A percentile compares a stretch with the other conserved stretches of the same genome.
These are phyloP conservation scores for Claviceps cyperi DNA, from an alignment of 2,329 filamentous ascomycete genomes.

Conservation along the genomic window DNA sequence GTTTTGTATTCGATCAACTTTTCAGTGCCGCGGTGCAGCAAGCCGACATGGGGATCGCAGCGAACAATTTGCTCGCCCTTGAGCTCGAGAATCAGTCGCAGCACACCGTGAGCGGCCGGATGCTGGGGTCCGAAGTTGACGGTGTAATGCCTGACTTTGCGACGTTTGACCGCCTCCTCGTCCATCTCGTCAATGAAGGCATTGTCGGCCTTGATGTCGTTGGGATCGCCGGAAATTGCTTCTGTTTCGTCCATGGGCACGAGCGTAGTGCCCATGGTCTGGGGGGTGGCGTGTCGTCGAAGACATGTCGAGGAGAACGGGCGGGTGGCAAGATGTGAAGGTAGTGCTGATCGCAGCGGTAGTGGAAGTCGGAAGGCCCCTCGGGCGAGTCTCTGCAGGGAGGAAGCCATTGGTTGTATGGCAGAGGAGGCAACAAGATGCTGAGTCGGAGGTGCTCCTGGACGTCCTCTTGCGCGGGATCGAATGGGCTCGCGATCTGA, in stretches of 20 bases:
- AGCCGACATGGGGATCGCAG: conserved; percentile 88
- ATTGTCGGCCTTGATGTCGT: conserved; percentile 29
- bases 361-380: conserved; percentile 54
- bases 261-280: conserved; percentile 40
- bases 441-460: conserved; percentile 16
- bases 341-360: conserved; percentile 33
- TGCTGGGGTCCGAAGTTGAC: conserved; percentile 99
- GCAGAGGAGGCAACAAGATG: conserved; percentile 15
- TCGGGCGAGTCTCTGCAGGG: conserved; percentile 58
- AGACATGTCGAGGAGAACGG: conserved; percentile 51
- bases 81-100: conserved; percentile 92
- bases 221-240: conserved; percentile 38
- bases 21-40: conserved; percentile 93
- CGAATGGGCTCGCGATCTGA: conserved; percentile 19
- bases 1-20: conserved; percentile 99
- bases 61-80: conserved; percentile 96
- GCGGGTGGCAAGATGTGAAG: conserved; percentile 29
- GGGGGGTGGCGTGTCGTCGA: conserved; percentile 47
- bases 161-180: conserved; percentile 37
- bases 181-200: conserved; percentile 29
- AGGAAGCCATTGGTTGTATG: conserved; percentile 42
- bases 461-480: conserved; percentile 22
- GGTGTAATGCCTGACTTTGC: conserved; percentile 96
- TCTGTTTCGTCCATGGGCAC: conserved; percentile 42
- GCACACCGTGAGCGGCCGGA: conserved; percentile 93